Base-by-base conservation (phyloP, 805 yeast genomes). In the Ogataea wickerhamii region DNA sequence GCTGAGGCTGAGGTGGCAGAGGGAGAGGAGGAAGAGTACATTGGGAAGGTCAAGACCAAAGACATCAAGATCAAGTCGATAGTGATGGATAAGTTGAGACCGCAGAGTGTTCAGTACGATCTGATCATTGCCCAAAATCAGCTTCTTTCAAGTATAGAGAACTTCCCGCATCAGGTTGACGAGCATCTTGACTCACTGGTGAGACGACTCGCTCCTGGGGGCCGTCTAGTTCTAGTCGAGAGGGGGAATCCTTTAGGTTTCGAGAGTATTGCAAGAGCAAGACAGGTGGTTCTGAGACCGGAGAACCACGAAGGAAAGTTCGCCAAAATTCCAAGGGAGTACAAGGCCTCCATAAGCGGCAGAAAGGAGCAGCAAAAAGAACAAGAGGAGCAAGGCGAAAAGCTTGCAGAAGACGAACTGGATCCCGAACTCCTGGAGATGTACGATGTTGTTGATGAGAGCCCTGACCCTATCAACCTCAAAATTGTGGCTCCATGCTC, bases 231-330 rank as follows among this genome's bases (percentile, higher is more conserved):
- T 1, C 57, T 93, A 2, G 64, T 89, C 3, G 98, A 93, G 63
- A 70, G 96, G 45, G 98, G 98, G 3, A 85, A 83, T 39, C 87
- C 97, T 0, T 55, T 80, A 22, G 98, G 98, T 0, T 87, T 87
- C 55, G 98, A 93, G 61, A 70, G 78, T 3, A 73, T 88, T 40
- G 94, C 96, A 0, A 70, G 96, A 37, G 96, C 97, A 4, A 71
- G 98, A 53, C 96, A 91, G 58, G 64, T 87, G 4, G 77, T 87
- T 74, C 65, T 91, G n/a, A 76, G 98, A 49, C 96, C 97, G 0
- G 95, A 83, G 49, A 73, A 76, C 5, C 69, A 68, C 48, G 68
- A 61, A 5, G 60, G 62, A 10, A 83, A 78, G 47, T 55, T 62
- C 27, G 82, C 82, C 0, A 81, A 81, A 52, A 71, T 79, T 22